A percentile compares a stretch with the other conserved stretches of the same genome.
Evolutionary conservation across 78 protist species (phyloP).

Genomic region (Mastigamoeba balamuthi): DNA sequence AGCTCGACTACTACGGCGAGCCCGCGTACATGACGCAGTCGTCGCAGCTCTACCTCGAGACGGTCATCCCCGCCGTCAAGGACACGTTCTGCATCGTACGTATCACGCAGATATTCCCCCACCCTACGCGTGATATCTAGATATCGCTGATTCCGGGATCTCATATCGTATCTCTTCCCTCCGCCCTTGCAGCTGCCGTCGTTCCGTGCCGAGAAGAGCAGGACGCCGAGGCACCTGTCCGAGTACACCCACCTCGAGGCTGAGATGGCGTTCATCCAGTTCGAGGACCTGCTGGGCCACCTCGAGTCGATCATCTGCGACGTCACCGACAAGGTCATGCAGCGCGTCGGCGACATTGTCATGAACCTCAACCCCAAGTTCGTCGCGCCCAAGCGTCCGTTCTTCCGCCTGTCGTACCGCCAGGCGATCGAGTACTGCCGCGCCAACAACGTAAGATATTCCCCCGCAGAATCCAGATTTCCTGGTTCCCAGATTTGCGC

Average conservation of each 20-base stretch:
- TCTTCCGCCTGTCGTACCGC: constrained; percentile 72
- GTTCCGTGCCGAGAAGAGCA: constrained; percentile 86
- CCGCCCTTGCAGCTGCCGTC: constrained; percentile 19
- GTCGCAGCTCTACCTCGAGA: constrained; percentile 91
- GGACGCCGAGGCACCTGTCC: constrained; percentile 87
- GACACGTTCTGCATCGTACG: constrained; percentile 70
- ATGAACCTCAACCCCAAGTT: constrained; percentile 61
- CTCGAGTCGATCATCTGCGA: constrained; percentile 76
- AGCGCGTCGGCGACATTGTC: constrained; percentile 18
- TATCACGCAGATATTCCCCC: not conserved
- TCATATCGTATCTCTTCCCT: constrained; percentile 5
- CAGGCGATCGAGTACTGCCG: constrained; percentile 76
- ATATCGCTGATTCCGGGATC: constrained; percentile 1
- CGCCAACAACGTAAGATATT: constrained; percentile 45
- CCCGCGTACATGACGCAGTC: constrained; percentile 91
- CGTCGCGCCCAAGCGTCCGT: constrained; percentile 71
- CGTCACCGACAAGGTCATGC: constrained; percentile 31
- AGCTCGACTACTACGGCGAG: constrained; percentile 71
- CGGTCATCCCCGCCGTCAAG: constrained; percentile 76
- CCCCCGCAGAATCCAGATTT: not conserved
- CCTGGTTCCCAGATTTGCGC: not conserved
- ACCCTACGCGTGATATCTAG: not conserved
- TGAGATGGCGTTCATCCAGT: constrained; percentile 82
- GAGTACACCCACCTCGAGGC: constrained; percentile 84
- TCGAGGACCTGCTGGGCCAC: constrained; percentile 71